Evolutionary conservation across 164 flowering plant genomes (phyloP), one percentile per base, ranked within the genome.

Genomic region (Euptelea pleiosperma): DNA sequence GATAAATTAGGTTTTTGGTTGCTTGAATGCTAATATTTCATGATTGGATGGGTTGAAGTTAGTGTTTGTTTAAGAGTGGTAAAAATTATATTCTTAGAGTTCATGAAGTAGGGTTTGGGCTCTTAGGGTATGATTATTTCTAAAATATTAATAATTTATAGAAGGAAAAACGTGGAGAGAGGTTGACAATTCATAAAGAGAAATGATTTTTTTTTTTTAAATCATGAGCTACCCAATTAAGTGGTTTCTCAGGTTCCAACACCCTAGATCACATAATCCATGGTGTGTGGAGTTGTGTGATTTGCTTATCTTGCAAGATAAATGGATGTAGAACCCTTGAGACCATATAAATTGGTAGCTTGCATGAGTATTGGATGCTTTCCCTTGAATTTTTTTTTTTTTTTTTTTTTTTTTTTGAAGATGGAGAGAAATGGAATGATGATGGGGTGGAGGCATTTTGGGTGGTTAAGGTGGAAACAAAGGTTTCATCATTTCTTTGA

Each of bases 21-120:
- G 67, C 76, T 64, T 73, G 50, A 12, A n/a, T 35, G 33, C 50
- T 53, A 69, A 68, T 65, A 29, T 33, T 57, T 59, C 70, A 73
- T 73, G 67, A 73, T 73, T 65, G 51, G 29, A 40, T 36, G 6
- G 48, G 48, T 40, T 28, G 12, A 41, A 0, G 19, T 40, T 40
- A 40, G 21, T 40, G n/a, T n/a, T 40, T 9, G 43, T 19, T 2
- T 42, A 18, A 26, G 19, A 28, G 16, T 30, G 16, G 6, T 42
- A 39, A 41, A 19, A 40, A 15, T 16, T 7, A 21, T 12, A 9
- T 43, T 26, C 16, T 6, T 9, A 25, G 35, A 6, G 1, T 16
- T 21, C 18, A 39, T 2, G 6, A 10, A 39, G 33, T 39, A 19
- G 18, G 16, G 18, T 12, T 6, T 18, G 18, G 16, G 18, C 6